Percentiles rank a stretch among this genome's conserved stretches.
These are phyloP conservation scores for Plantago ovata DNA, from an alignment of 257 asterid genomes.

Conservation along the genomic window DNA sequence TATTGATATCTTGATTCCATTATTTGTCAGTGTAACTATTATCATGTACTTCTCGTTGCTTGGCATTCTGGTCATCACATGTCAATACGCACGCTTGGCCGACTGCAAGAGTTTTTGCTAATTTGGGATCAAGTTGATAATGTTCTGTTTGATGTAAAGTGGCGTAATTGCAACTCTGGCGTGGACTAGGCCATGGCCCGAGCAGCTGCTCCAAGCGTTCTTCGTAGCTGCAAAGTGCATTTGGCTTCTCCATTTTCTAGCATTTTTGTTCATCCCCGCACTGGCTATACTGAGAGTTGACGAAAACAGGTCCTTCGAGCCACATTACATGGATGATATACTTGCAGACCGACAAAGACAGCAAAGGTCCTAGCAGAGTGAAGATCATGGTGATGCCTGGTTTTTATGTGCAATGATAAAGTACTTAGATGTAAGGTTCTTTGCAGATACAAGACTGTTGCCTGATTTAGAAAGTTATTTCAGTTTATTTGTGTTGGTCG, in stretches of 20 bases:
- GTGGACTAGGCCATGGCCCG: slow-evolving; percentile 92
- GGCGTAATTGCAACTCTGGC: slow-evolving; percentile 48
- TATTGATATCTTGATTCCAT: no score
- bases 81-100: no score
- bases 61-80: no score
- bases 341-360: slow-evolving; percentile 49
- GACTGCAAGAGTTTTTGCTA: no score
- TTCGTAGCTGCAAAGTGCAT: slow-evolving; percentile 85
- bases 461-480: slow-evolving; percentile 14
- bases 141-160: no score
- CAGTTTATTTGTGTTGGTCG: neutral
- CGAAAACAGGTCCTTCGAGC: slow-evolving; percentile 53
- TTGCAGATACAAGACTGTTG: slow-evolving; percentile 61
- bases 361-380: slow-evolving; percentile 51
- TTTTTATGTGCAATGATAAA: slow-evolving; percentile 71
- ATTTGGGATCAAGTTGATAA: no score
- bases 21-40: no score
- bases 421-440: slow-evolving; percentile 81
- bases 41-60: no score
- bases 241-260: slow-evolving; percentile 91
- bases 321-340: slow-evolving; percentile 74
- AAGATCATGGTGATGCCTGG: slow-evolving; percentile 95
- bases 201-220: slow-evolving; percentile 84
- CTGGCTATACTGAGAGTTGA: slow-evolving; percentile 61
- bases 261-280: slow-evolving; percentile 63